These are phyloP conservation scores for Bauhinia variegata DNA, from an alignment of 306 rosid genomes.

Conservation along the genomic window DNA sequence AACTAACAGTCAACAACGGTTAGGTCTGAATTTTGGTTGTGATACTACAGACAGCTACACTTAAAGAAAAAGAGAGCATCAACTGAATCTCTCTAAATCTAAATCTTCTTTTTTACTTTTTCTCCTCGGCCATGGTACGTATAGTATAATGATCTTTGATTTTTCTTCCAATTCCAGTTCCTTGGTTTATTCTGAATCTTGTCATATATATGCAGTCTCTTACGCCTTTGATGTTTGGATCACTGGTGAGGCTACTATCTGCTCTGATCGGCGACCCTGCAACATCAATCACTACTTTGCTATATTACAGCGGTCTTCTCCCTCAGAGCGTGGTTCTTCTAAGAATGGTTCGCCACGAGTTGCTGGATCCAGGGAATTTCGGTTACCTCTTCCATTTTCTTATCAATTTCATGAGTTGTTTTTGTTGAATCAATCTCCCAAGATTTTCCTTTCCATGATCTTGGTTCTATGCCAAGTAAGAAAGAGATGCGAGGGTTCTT, in stretches of 20 bases:
- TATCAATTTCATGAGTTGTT: constrained; percentile 50
- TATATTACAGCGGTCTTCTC: constrained; percentile 63
- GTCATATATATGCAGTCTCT: constrained; percentile 56
- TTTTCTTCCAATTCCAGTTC: no score
- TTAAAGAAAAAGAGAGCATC: neutral
- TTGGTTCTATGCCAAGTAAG: no score
- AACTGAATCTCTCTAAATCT: neutral
- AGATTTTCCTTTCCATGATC: no score
- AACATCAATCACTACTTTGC: constrained; percentile 57
- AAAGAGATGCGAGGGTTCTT: neutral
- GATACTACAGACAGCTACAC: neutral
- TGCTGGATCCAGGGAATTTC: constrained; percentile 59
- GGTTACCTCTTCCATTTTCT: constrained; percentile 64
- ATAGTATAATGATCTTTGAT: neutral
- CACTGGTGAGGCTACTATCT: constrained; percentile 57
- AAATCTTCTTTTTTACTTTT: no score
- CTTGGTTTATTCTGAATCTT: constrained; percentile 8
- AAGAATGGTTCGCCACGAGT: constrained; percentile 63
- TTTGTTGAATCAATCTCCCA: constrained; percentile 26
- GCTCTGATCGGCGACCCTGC: constrained; percentile 56
- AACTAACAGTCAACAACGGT: constrained; percentile 28
- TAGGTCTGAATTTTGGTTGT: constrained; percentile 57
- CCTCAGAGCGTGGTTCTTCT: constrained; percentile 52
- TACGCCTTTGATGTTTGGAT: constrained; percentile 58
- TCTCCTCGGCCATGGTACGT: constrained; percentile 49